Evolutionary conservation across 192 early-diverging fungal genomes (phyloP).

Genomic region (Thamnidium elegans): DNA sequence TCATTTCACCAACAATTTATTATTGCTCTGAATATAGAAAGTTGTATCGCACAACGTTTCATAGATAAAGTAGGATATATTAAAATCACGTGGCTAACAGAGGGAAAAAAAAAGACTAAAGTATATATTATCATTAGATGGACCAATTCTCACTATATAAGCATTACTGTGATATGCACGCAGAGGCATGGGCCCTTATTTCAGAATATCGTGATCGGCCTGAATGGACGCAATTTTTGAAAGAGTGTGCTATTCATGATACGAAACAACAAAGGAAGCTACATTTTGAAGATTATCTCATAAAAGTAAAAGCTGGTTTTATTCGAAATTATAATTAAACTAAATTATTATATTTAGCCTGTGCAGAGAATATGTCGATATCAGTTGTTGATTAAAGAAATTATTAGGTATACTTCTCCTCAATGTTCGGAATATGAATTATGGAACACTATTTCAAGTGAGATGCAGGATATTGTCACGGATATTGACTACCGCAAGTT

Average conservation of each 20-base stretch:
- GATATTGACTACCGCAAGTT: constrained; percentile 39
- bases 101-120: too few species aligned
- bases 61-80: constrained; percentile 20
- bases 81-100: background rate
- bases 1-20: constrained; percentile 21
- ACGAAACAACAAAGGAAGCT: constrained; percentile 14
- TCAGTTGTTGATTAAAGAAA: constrained; percentile 71
- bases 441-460: constrained; percentile 24
- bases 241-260: constrained; percentile 18
- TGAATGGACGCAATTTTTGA: constrained; percentile 29
- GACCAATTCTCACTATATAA: constrained; percentile 23
- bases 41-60: constrained; percentile 18
- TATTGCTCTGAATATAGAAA: constrained; percentile 9
- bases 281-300: constrained; percentile 39
- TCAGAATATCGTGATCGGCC: constrained; percentile 28
- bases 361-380: constrained; percentile 92
- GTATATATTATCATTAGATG: too few species aligned
- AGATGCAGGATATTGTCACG: constrained; percentile 39
- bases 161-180: constrained; percentile 29
- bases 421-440: constrained; percentile 35
- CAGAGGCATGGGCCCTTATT: constrained; percentile 22
- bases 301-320: constrained; percentile 21
- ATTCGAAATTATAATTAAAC: constrained; percentile 11
- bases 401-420: constrained; percentile 49
- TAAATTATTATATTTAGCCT: constrained; percentile 58